Evolutionary conservation across 2,329 filamentous ascomycete species (phyloP).

Genomic region (Nothophaeocryptopus gaeumannii): DNA sequence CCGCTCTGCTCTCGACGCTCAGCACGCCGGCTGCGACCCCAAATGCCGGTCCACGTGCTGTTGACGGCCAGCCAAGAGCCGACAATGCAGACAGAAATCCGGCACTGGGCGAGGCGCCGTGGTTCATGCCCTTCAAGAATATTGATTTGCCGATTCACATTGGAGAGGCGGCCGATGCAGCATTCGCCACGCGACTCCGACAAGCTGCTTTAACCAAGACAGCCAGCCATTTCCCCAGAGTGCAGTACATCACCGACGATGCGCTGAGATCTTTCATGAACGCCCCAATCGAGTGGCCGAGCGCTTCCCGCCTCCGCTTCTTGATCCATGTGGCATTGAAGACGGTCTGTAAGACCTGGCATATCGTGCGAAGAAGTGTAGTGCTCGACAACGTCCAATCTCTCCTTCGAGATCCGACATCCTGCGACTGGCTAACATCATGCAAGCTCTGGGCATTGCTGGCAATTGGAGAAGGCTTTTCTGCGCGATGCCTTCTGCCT

Average conservation of each 20-base stretch:
- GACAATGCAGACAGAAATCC: slow-evolving; percentile 35
- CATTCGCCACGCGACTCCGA: slow-evolving; percentile 39
- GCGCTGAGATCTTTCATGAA: slow-evolving; percentile 37
- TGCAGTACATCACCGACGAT: slow-evolving; percentile 34
- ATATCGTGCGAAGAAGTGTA: slow-evolving; percentile 42
- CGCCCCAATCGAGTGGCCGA: slow-evolving; percentile 40
- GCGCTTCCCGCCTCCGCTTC: slow-evolving; percentile 38
- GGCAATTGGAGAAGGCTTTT: slow-evolving; percentile 49
- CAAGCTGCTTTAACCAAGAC: slow-evolving; percentile 31
- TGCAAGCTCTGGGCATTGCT: slow-evolving; percentile 48
- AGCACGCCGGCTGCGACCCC: slow-evolving; percentile 10
- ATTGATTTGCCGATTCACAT: slow-evolving; percentile 38
- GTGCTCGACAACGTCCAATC: slow-evolving; percentile 41
- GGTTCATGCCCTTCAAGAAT: slow-evolving; percentile 36
- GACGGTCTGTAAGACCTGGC: slow-evolving; percentile 43
- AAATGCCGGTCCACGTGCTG: neutral
- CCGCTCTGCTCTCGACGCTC: slow-evolving; percentile 15
- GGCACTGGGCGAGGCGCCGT: slow-evolving; percentile 37
- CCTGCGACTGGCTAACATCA: slow-evolving; percentile 35
- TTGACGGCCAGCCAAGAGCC: slow-evolving; percentile 18
- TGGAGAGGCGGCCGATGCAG: slow-evolving; percentile 39
- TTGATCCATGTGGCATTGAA: slow-evolving; percentile 43
- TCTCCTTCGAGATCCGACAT: slow-evolving; percentile 37
- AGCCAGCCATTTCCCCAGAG: slow-evolving; percentile 35
- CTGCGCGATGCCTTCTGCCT: slow-evolving; percentile 37